Conservation (phyloP, 495 filamentous ascomycete species). For the Clohesyomyces aquaticus region DNA sequence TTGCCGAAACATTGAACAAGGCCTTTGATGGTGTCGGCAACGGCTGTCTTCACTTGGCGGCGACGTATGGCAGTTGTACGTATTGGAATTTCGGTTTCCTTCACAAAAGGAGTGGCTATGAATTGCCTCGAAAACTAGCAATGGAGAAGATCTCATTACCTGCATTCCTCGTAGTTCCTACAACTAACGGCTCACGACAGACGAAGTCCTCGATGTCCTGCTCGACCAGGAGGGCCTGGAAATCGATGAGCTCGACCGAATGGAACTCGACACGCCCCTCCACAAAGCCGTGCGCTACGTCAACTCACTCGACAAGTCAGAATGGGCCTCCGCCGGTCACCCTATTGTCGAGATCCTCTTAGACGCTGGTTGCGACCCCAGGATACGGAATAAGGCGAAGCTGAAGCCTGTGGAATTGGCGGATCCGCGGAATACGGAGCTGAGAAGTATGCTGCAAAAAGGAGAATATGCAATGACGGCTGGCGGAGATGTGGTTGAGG, state of each 20-base stretch:
- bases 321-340: conserved; percentile 62
- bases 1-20: conserved; percentile 77
- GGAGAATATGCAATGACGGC: conserved; percentile 63
- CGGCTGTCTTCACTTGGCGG: conserved; percentile 86
- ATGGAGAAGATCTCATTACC: background rate
- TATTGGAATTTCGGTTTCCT: too few species aligned
- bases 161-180: background rate
- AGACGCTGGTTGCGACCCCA: conserved; percentile 85
- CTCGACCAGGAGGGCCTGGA: conserved; percentile 95
- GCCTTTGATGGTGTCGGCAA: conserved; percentile 84
- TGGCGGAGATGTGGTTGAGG: conserved; percentile 46
- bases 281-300: conserved; percentile 86
- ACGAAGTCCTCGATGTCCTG: conserved; percentile 87
- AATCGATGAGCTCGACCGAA: conserved; percentile 81
- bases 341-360: conserved; percentile 85
- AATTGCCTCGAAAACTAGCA: background rate
- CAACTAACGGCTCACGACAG: conserved; percentile 46
- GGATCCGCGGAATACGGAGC: conserved; percentile 70
- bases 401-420: conserved; percentile 70
- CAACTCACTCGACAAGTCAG: conserved; percentile 58
- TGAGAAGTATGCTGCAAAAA: conserved; percentile 70
- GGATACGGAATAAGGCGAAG: conserved; percentile 71
- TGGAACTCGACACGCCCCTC: conserved; percentile 87
- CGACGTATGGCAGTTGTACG: conserved; percentile 81
- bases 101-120: too few species aligned